Percentiles rank a stretch among this genome's conserved stretches.
Conservation (phyloP, 306 rosid species). For the Rubus idaeus region DNA sequence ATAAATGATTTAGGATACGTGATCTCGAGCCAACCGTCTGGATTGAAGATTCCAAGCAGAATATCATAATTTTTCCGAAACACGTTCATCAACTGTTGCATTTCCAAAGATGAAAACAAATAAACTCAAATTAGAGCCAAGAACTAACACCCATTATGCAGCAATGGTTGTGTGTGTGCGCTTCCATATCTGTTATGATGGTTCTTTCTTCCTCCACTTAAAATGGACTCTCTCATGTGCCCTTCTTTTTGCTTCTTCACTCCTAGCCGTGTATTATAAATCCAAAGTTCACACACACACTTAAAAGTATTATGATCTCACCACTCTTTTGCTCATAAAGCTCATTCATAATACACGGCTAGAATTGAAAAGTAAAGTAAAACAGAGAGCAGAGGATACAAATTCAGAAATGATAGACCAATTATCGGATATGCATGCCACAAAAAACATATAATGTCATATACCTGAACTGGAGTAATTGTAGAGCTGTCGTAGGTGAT, state of each 20-base stretch:
- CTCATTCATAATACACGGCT: not conserved
- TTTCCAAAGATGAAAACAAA: constrained; percentile 15
- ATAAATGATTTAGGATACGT: constrained; percentile 63
- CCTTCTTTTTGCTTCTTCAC: not conserved
- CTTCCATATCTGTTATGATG: not conserved
- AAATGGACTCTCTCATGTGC: not conserved
- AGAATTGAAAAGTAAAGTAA: not conserved
- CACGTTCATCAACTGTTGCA: constrained; percentile 63
- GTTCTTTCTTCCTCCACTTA: not conserved
- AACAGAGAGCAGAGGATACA: not conserved
- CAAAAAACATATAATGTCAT: not conserved
- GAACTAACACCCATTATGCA: not conserved
- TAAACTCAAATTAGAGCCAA: not conserved
- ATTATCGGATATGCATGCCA: not conserved
- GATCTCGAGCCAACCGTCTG: constrained; percentile 92
- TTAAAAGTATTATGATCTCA: not conserved
- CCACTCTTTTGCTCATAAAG: not conserved
- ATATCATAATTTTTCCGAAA: constrained; percentile 73
- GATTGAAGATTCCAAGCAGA: constrained; percentile 80
- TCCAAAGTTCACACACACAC: not conserved
- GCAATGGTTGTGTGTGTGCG: too few species aligned
- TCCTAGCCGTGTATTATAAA: not conserved
- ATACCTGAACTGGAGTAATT: constrained; percentile 77
- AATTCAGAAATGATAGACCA: not conserved
- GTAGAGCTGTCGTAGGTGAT: constrained; percentile 60